Evolutionary conservation across 2,329 filamentous ascomycete genomes (phyloP).

Genomic region (Sarocladium kiliense): DNA sequence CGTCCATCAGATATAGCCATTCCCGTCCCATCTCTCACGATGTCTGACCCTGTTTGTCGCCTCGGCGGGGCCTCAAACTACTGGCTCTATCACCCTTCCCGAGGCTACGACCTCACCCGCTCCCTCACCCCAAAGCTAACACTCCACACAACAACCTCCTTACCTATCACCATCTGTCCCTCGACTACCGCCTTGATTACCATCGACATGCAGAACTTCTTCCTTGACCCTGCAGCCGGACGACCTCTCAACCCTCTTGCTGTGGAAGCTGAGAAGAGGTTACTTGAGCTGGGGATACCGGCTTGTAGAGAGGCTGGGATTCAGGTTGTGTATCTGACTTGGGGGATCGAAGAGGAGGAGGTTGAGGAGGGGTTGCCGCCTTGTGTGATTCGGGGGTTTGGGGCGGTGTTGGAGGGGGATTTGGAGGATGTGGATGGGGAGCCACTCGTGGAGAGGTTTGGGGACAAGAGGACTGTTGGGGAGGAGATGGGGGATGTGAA

Average conservation of each 20-base stretch:
- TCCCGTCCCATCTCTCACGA: too few species aligned
- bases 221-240: slow-evolving; percentile 31
- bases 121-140: slow-evolving; percentile 6
- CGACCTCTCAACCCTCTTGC: slow-evolving; percentile 20
- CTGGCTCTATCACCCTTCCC: slow-evolving; percentile 11
- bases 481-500: slow-evolving; percentile 37
- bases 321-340: slow-evolving; percentile 48
- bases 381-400: slow-evolving; percentile 41
- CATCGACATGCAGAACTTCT: slow-evolving; percentile 48
- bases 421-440: slow-evolving; percentile 2
- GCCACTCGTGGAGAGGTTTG: background rate
- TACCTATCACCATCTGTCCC: slow-evolving; percentile 32
- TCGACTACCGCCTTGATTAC: slow-evolving; percentile 40
- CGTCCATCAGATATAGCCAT: too few species aligned
- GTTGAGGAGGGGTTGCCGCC: slow-evolving; percentile 42
- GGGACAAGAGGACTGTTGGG: slow-evolving; percentile 22
- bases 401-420: slow-evolving; percentile 8
- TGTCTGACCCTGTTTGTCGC: background rate
- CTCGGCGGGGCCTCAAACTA: slow-evolving; percentile 9
- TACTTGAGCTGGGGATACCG: slow-evolving; percentile 10
- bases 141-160: slow-evolving; percentile 17
- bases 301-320: slow-evolving; percentile 11
- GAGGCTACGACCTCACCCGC: slow-evolving; percentile 21
- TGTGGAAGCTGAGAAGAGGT: slow-evolving; percentile 13
- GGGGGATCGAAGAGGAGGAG: slow-evolving; percentile 50